Percentiles rank a stretch among this genome's conserved stretches.
Evolutionary conservation across 441 rosid species (phyloP).

Genomic region (Aleurites moluccanus): DNA sequence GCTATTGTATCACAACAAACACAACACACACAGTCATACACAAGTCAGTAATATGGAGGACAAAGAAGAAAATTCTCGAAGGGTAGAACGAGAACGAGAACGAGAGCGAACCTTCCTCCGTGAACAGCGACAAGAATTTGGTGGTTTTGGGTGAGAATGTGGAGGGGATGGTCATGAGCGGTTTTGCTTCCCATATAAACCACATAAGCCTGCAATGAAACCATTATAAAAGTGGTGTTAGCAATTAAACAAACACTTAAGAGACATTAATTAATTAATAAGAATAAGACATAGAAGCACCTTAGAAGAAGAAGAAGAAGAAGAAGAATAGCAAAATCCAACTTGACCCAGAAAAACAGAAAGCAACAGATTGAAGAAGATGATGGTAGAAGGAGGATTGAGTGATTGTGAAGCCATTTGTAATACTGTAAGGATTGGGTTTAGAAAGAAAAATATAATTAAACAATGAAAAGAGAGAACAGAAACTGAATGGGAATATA

Average conservation of each 20-base stretch:
- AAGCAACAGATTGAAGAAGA: constrained; percentile 9
- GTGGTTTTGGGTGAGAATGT: constrained; percentile 36
- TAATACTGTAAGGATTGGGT: not conserved
- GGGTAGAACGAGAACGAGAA: not conserved
- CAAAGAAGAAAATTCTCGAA: not conserved
- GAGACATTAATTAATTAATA: no score
- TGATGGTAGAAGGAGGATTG: no score
- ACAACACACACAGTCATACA: constrained; percentile 6
- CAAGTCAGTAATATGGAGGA: not conserved
- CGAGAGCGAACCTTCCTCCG: constrained; percentile 43
- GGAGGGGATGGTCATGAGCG: constrained; percentile 33
- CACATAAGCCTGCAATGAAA: constrained; percentile 40
- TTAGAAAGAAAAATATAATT: not conserved
- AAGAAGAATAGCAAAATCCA: constrained; percentile 11
- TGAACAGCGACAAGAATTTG: constrained; percentile 50
- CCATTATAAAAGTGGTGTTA: not conserved
- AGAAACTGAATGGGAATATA: not conserved
- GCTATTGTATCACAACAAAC: constrained; percentile 25
- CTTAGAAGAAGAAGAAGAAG: constrained; percentile 14
- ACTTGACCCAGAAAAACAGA: not conserved
- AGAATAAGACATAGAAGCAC: not conserved
- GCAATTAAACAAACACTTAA: not conserved
- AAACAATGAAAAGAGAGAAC: not conserved
- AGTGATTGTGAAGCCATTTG: not conserved
- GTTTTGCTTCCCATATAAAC: constrained; percentile 51